Percentiles rank a stretch among this genome's conserved stretches.
phyloP scores from a whole-genome alignment of 2,329 filamentous ascomycete genomes.

The Zalaria obscura region DNA sequence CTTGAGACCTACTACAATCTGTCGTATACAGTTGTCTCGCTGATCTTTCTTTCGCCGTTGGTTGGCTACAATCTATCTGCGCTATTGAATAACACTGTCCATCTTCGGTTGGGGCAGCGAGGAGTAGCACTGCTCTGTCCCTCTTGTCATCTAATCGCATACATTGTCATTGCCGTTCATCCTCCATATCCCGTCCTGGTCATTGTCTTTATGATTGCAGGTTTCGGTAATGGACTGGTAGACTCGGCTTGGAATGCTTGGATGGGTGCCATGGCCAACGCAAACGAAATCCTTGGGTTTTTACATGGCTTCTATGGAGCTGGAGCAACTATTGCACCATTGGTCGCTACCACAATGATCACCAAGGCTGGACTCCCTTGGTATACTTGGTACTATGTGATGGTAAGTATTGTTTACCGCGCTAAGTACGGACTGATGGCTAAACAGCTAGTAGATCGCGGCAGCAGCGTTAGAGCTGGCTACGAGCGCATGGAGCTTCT shows the following conservation, averaged over 20 bases:
- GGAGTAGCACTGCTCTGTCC: slow-evolving; percentile 56
- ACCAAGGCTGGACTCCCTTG: slow-evolving; percentile 47
- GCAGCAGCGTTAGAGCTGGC: slow-evolving; percentile 42
- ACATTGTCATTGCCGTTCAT: slow-evolving; percentile 50
- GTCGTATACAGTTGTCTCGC: slow-evolving; percentile 47
- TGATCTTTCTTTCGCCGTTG: slow-evolving; percentile 54
- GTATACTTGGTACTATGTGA: slow-evolving; percentile 65
- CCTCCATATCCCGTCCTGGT: slow-evolving; percentile 56
- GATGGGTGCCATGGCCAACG: slow-evolving; percentile 57
- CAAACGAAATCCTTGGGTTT: slow-evolving; percentile 61
- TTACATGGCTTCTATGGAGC: slow-evolving; percentile 60
- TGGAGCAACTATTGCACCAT: slow-evolving; percentile 53
- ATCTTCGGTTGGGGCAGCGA: slow-evolving; percentile 52
- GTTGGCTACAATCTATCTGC: slow-evolving; percentile 51
- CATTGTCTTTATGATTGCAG: slow-evolving; percentile 49
- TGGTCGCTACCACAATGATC: slow-evolving; percentile 61
- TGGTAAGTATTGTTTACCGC: slow-evolving; percentile 32
- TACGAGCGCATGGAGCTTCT: slow-evolving; percentile 43
- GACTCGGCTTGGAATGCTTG: slow-evolving; percentile 48
- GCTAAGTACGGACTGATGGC: background rate
- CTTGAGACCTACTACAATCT: slow-evolving; percentile 49
- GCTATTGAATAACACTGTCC: slow-evolving; percentile 49
- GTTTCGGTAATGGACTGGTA: slow-evolving; percentile 57
- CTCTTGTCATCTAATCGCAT: slow-evolving; percentile 47
- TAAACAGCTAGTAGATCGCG: slow-evolving; percentile 26